These are phyloP conservation scores for Bidens hawaiensis DNA, from an alignment of 140 eudicot species.

Conservation along the genomic window DNA sequence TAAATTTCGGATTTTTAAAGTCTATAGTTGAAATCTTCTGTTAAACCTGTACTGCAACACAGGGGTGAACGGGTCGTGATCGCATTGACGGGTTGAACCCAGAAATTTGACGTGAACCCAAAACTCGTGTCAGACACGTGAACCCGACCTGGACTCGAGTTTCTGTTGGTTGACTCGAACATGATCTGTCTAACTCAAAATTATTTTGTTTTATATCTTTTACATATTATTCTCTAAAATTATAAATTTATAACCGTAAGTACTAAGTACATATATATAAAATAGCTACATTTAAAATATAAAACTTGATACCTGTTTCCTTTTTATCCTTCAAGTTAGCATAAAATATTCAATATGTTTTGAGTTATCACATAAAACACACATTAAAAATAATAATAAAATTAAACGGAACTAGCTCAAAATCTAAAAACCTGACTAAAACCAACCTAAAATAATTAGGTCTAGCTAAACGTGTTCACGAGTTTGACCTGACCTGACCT, in stretches of 20 bases:
- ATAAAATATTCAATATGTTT: too few relatives aligned
- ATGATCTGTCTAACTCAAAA: background rate
- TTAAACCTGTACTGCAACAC: too few relatives aligned
- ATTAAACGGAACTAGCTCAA: background rate
- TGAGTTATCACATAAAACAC: background rate
- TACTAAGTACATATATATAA: too few relatives aligned
- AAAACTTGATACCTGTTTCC: background rate
- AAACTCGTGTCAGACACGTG: background rate
- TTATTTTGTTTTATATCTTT: too few relatives aligned
- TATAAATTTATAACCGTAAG: too few relatives aligned
- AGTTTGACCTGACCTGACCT: too few relatives aligned
- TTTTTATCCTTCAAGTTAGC: background rate
- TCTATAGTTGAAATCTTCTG: background rate
- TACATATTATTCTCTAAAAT: background rate
- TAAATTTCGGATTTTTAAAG: too few relatives aligned
- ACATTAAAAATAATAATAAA: too few relatives aligned
- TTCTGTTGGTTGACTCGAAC: background rate
- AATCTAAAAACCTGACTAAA: too few relatives aligned
- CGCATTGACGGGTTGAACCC: background rate
- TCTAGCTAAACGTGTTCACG: background rate
- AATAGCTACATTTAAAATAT: too few relatives aligned
- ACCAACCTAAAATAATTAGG: too few relatives aligned
- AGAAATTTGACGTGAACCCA: background rate
- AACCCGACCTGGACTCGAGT: background rate
- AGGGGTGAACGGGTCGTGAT: background rate